These are phyloP conservation scores for Hansenula lynferdii DNA, from an alignment of 1,139 yeast genomes.

Conservation along the genomic window DNA sequence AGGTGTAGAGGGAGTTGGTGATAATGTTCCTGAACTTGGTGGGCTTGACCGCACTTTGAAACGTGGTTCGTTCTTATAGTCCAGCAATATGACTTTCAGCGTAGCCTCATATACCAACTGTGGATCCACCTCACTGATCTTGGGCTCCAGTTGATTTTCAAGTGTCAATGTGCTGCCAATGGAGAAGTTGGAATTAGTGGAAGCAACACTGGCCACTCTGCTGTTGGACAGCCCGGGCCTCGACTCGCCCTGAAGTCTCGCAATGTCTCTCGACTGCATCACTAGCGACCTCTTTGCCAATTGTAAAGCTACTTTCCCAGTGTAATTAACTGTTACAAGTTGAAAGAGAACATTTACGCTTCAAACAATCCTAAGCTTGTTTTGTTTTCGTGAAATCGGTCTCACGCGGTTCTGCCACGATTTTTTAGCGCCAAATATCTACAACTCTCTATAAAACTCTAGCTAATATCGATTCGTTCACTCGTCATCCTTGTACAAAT, in stretches of 20 bases:
- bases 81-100: slow-evolving; percentile 42
- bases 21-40: background rate
- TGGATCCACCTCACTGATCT: slow-evolving; percentile 6
- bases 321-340: too few species aligned
- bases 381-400: background rate
- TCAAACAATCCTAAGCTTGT: background rate
- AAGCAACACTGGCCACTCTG: background rate
- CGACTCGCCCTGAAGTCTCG: slow-evolving; percentile 6
- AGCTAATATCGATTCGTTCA: slow-evolving; percentile 1
- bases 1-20: background rate
- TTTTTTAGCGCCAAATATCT: too few species aligned
- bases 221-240: background rate
- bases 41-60: slow-evolving; percentile 27
- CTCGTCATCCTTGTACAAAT: slow-evolving; percentile 45
- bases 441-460: too few species aligned
- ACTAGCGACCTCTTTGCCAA: too few species aligned
- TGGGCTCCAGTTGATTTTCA: slow-evolving; percentile 2
- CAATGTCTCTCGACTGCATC: slow-evolving; percentile 1
- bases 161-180: slow-evolving; percentile 7
- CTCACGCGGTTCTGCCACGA: background rate
- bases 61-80: slow-evolving; percentile 51
- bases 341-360: slow-evolving; percentile 1
- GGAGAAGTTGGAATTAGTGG: slow-evolving; percentile 5
- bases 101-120: slow-evolving; percentile 30
- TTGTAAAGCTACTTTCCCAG: background rate